Conservation (phyloP, 169 alveolate species). For the Eimeria tenella region DNA sequence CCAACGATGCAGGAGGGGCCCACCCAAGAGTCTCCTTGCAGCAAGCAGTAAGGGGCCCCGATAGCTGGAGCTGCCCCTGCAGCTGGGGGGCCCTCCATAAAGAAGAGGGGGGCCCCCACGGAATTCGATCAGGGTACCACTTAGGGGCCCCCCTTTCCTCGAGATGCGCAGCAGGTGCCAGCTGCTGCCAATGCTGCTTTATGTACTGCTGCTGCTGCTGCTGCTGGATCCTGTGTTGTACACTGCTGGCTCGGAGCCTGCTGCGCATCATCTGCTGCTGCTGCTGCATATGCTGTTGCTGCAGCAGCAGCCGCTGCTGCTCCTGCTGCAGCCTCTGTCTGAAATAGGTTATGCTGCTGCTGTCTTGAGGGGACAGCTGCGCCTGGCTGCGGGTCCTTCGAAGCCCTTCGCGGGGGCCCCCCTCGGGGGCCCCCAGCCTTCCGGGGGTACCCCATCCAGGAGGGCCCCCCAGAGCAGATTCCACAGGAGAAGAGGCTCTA, state of each 20-base stretch:
- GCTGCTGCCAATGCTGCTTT: constrained; percentile 6
- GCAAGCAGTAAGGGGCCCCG: neutral
- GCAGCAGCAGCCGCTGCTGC: constrained; percentile 6
- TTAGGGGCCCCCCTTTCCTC: neutral
- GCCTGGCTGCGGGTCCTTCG: neutral
- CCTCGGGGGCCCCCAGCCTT: neutral
- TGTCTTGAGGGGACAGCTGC: neutral
- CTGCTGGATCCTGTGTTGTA: neutral
- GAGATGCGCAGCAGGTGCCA: neutral
- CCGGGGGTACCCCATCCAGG: neutral
- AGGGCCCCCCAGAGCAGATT: neutral
- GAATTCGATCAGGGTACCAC: neutral
- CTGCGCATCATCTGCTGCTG: neutral
- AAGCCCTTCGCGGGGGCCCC: neutral
- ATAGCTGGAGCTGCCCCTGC: neutral
- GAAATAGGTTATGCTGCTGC: neutral
- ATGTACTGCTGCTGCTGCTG: neutral
- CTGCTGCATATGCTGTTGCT: constrained; percentile 18
- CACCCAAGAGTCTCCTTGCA: neutral
- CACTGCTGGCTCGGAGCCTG: neutral
- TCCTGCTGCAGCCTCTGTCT: neutral
- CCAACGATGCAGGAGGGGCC: neutral
- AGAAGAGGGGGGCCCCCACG: neutral
- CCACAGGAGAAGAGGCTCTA: neutral
- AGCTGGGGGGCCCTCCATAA: constrained; percentile 1